Evolutionary conservation across 2,329 filamentous ascomycete species (phyloP).

Genomic region (Fusarium succisae): DNA sequence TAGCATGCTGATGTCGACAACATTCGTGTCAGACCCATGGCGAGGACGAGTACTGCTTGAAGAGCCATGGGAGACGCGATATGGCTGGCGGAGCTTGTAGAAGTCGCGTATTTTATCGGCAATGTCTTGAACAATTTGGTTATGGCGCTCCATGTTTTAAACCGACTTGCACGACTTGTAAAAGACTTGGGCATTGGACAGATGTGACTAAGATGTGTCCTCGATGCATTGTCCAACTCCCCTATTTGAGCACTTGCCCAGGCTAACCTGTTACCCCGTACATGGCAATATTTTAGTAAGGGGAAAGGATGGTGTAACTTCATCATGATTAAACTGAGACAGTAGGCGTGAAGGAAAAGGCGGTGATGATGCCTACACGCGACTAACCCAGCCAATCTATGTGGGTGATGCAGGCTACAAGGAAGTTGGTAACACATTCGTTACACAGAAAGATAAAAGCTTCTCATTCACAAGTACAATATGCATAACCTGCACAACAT

Average conservation of each 20-base stretch:
- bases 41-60: constrained; percentile 75
- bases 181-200: accelerated
- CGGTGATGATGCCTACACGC: background rate
- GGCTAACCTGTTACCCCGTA: too few species aligned
- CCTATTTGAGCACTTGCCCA: background rate
- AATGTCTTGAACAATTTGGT: constrained; percentile 54
- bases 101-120: constrained; percentile 54
- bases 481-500: background rate
- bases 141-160: constrained; percentile 57
- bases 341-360: background rate
- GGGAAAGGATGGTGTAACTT: background rate
- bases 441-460: background rate
- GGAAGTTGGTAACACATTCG: background rate
- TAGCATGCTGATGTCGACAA: constrained; percentile 37
- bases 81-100: constrained; percentile 60
- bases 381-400: background rate
- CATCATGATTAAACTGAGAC: background rate
- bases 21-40: constrained; percentile 36
- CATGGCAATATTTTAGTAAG: accelerated
- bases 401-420: background rate
- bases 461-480: background rate
- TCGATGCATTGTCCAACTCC: accelerated
- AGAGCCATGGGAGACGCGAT: constrained; percentile 76
- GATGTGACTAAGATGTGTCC: background rate
- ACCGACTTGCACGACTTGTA: accelerated